Evolutionary conservation across 2,329 filamentous ascomycete species (phyloP).

Genomic region (Alternaria brassicae): DNA sequence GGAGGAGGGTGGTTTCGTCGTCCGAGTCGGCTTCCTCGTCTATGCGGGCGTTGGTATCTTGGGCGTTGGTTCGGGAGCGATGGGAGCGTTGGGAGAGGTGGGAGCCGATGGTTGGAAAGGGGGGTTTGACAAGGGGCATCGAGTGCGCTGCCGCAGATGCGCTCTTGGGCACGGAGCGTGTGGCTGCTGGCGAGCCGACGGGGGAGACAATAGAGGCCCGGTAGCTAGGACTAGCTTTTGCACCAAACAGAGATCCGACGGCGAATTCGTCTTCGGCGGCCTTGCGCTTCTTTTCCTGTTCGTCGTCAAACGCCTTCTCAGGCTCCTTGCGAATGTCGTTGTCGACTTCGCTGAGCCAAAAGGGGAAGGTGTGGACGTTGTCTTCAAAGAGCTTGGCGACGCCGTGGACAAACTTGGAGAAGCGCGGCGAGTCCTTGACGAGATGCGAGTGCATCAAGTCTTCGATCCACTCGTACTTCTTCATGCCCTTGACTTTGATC

Average conservation of each 20-base stretch:
- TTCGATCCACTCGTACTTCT: slow-evolving; percentile 83
- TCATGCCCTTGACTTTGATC: slow-evolving; percentile 79
- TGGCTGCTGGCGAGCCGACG: slow-evolving; percentile 64
- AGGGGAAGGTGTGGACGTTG: slow-evolving; percentile 92
- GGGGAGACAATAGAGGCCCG: slow-evolving; percentile 69
- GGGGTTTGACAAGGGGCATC: slow-evolving; percentile 26
- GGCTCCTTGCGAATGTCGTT: slow-evolving; percentile 94
- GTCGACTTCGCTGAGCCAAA: slow-evolving; percentile 93
- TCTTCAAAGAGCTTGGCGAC: slow-evolving; percentile 90
- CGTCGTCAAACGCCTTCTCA: slow-evolving; percentile 86
- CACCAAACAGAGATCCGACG: slow-evolving; percentile 83
- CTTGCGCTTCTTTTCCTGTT: slow-evolving; percentile 82
- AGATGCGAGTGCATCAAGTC: slow-evolving; percentile 93
- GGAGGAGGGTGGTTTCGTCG: slow-evolving; percentile 45
- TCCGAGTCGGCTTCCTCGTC: slow-evolving; percentile 58
- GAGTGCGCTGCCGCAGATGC: slow-evolving; percentile 29
- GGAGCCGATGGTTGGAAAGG: slow-evolving; percentile 24
- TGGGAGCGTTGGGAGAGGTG: slow-evolving; percentile 17
- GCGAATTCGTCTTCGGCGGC: slow-evolving; percentile 86
- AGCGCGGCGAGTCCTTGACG: slow-evolving; percentile 85
- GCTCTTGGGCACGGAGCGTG: slow-evolving; percentile 34
- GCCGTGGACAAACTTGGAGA: slow-evolving; percentile 97
- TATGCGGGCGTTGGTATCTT: slow-evolving; percentile 46
- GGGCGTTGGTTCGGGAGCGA: background rate
- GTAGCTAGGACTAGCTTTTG: slow-evolving; percentile 53